Evolutionary conservation across 2,329 filamentous ascomycete genomes (phyloP), one percentile per base, ranked within the genome.

Genomic region (Saccharata proteae): DNA sequence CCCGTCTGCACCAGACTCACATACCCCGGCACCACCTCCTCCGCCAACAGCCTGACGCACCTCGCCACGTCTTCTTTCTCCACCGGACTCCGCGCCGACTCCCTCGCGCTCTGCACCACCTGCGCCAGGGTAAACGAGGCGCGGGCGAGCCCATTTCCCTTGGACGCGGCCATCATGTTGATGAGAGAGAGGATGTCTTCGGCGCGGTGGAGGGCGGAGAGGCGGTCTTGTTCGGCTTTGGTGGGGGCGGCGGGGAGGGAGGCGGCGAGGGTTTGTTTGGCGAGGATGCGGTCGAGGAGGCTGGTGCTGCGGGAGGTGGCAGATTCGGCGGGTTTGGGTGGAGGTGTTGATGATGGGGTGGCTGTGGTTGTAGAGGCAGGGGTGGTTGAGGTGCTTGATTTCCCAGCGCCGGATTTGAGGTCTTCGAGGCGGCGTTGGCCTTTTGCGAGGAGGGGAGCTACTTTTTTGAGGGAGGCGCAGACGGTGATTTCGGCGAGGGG

Each of bases 381-480:
- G 19, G 16, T 17, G 3, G 24, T 26, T 18, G 28, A 14, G 6
- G 23, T 13, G 13, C 26, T 20, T 4, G 20, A 48, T 19, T 55
- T 45, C 22, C 48, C 44, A n/a, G 78, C 65, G 37, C 64, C 71
- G 29, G 67, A 64, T 52, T 77, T 81, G 42, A 86, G 62, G 29
- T 79, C 74, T 35, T 74, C 65, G n/a, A 86, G 62, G 6, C 76
- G 69, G 37, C 69, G 70, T 41, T 81, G 76, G 17, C 79, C 79
- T 46, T 76, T 80, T 29, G 67, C 64, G 16, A 77, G 61, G 5
- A 77, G 42, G 2, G 72, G 68, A 9, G 71, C 67, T 13, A 67
- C 60, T 34, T 69, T 71, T 16, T 56, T 49, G 9, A 69, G 48
- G 1, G 69, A 69, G 4, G 62, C 55, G 48, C 69, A 70, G 19